Percentiles rank a stretch among this genome's conserved stretches.
Conservation (phyloP, 495 filamentous ascomycete genomes). For the Bacidia rubella region DNA sequence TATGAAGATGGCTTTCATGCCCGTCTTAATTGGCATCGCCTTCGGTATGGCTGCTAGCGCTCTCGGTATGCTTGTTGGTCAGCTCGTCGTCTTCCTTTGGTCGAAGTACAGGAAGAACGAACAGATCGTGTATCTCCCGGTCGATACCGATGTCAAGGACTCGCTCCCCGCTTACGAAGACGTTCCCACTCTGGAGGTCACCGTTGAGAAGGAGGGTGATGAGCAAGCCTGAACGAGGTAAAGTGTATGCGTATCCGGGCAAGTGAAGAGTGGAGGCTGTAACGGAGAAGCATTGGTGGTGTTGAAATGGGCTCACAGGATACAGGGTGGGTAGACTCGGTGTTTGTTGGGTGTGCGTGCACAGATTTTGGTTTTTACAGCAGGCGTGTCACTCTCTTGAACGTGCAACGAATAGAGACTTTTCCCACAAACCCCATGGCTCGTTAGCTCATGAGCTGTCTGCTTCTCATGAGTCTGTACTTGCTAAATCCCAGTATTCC, state of each 20-base stretch:
- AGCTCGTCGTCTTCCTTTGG: conserved; percentile 38
- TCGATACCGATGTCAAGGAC: conserved; percentile 17
- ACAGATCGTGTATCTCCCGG: conserved; percentile 6
- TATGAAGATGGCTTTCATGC: conserved; percentile 35
- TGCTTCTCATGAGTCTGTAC: no score
- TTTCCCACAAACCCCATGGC: no score
- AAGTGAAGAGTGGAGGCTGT: no score
- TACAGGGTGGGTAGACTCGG: not conserved
- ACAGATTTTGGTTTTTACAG: not conserved
- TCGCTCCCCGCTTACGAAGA: conserved; percentile 16
- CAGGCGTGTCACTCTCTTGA: not conserved
- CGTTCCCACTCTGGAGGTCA: not conserved
- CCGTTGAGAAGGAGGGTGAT: conserved; percentile 15
- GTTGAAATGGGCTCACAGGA: not conserved
- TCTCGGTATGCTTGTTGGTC: conserved; percentile 41
- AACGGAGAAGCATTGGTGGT: not conserved
- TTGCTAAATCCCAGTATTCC: no score
- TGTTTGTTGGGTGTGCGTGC: not conserved
- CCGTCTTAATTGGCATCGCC: conserved; percentile 36
- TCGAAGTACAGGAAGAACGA: conserved; percentile 15
- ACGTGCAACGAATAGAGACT: not conserved
- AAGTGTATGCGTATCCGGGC: no score
- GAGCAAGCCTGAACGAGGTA: not conserved
- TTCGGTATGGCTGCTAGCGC: conserved; percentile 37
- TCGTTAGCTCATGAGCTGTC: no score